Percentiles rank a stretch among this genome's conserved stretches.
Evolutionary conservation across 495 filamentous ascomycete species (phyloP).

Genomic region (Penicillium samsonianum): DNA sequence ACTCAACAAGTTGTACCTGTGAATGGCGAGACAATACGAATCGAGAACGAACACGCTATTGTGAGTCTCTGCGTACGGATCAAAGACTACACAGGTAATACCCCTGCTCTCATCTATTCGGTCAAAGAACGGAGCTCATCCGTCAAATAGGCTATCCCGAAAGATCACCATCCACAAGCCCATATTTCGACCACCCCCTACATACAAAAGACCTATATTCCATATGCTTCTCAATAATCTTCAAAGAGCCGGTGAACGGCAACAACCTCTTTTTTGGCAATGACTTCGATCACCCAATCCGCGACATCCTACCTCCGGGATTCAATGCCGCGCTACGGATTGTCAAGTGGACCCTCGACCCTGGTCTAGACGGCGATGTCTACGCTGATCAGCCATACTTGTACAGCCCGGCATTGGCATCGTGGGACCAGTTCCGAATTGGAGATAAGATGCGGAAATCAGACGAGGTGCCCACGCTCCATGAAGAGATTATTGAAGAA

Average conservation of each 20-base stretch:
- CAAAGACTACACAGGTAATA: conserved; percentile 57
- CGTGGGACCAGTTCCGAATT: conserved; percentile 70
- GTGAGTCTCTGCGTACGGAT: conserved; percentile 70
- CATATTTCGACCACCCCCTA: conserved; percentile 71
- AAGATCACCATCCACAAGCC: conserved; percentile 56
- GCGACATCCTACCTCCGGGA: conserved; percentile 81
- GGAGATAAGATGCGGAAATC: conserved; percentile 48
- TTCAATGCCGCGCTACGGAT: conserved; percentile 79
- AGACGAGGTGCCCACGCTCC: conserved; percentile 21
- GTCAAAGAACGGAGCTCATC: conserved; percentile 17
- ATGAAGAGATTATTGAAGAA: conserved; percentile 61
- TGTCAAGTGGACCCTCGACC: conserved; percentile 84
- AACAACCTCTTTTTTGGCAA: conserved; percentile 85
- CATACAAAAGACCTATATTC: conserved; percentile 79
- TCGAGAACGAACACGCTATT: conserved; percentile 61
- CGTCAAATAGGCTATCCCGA: conserved; percentile 59
- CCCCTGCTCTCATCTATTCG: conserved; percentile 3
- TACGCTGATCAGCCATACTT: conserved; percentile 85
- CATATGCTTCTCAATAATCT: conserved; percentile 74
- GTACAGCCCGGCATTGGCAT: conserved; percentile 73
- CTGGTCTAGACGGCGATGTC: conserved; percentile 80
- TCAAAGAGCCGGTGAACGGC: conserved; percentile 64
- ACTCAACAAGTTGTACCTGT: conserved; percentile 70
- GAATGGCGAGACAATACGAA: conserved; percentile 60
- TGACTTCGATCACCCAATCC: conserved; percentile 86